Base-by-base conservation (phyloP, 2,329 filamentous ascomycete species). In the Leptosphaerulina australis region DNA sequence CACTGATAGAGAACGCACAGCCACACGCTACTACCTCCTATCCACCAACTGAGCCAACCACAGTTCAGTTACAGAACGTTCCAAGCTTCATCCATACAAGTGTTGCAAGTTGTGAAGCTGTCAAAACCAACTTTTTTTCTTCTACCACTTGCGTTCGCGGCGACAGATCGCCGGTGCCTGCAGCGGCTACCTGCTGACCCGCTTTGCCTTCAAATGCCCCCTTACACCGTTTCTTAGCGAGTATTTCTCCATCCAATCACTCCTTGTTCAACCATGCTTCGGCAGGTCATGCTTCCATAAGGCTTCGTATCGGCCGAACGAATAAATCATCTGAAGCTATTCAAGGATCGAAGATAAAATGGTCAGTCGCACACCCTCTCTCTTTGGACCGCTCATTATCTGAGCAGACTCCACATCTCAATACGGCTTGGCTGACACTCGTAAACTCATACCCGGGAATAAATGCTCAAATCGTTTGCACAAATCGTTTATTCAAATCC, bases 111-210 rank as follows among this genome's bases (percentile, higher is more conserved):
- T 40, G 30, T 38, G 29, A 50, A 52, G 25, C 47, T 46, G 47
- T 39, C 50, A 40, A 49, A 28, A 40, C 36, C 55, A 57, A 47
- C 50, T 52, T 45, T 56, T n/a, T 33, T 45, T 37, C 41, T 45
- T 25, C 43, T 50, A 25, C 46, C 41, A 24, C 48, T 62, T 53
- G 60, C 44, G 43, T 46, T 55, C 38, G 43, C 57, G 24, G n/a
- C n/a, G 30, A 44, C 24, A 34, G 56, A 68, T 67, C 60, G 53
- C 51, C 60, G 37, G 59, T 59, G 59, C 66, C 63, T 70, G 66
- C 66, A 67, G 65, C 66, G 64, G 66, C 54, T 62, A 47, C 47
- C 38, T 55, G 52, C 50, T 66, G 59, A 50, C 61, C 66, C 67
- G 66, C 57, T 50, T 55, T 62, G 61, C 58, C 53, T 54, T 53